A percentile compares a stretch with the other conserved stretches of the same genome.
These are phyloP conservation scores for Toxicodendron radicans DNA, from an alignment of 345 rosid species.

Conservation along the genomic window DNA sequence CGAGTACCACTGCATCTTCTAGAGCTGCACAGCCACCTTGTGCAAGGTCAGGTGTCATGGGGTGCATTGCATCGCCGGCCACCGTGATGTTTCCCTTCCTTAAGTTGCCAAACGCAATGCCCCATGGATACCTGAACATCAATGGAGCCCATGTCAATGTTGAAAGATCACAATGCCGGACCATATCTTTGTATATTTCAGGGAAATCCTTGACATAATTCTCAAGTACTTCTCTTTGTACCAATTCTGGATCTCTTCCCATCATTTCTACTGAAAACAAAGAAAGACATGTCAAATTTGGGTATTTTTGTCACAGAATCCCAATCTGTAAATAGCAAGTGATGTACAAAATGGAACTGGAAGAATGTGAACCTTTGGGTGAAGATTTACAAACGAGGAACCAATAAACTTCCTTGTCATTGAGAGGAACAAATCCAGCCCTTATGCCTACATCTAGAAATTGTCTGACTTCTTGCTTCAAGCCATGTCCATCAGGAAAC, in stretches of 20 bases:
- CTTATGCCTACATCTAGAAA: conserved; percentile 34
- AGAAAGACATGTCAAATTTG: neutral
- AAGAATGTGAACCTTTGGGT: conserved; percentile 19
- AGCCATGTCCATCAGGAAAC: conserved; percentile 38
- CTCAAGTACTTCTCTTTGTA: conserved; percentile 25
- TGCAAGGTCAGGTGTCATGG: conserved; percentile 50
- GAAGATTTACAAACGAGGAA: neutral
- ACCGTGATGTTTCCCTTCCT: conserved; percentile 40
- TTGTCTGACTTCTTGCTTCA: conserved; percentile 12
- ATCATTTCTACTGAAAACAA: conserved; percentile 17
- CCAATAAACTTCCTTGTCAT: conserved; percentile 35
- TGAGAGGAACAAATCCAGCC: conserved; percentile 31
- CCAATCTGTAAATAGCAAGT: no score
- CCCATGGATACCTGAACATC: conserved; percentile 41
- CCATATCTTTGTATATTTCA: conserved; percentile 19
- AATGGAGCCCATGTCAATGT: conserved; percentile 33
- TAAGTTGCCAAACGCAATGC: conserved; percentile 29
- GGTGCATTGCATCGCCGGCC: conserved; percentile 57
- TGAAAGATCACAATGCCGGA: conserved; percentile 30
- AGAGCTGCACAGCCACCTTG: conserved; percentile 46
- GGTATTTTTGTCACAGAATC: no score
- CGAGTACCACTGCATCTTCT: conserved; percentile 46
- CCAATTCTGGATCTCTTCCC: conserved; percentile 22
- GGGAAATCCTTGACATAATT: conserved; percentile 31
- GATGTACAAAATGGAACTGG: neutral